A percentile compares a stretch with the other conserved stretches of the same genome.
Evolutionary conservation across 805 yeast species (phyloP).

Genomic region (Debaryomyces tyrocola): DNA sequence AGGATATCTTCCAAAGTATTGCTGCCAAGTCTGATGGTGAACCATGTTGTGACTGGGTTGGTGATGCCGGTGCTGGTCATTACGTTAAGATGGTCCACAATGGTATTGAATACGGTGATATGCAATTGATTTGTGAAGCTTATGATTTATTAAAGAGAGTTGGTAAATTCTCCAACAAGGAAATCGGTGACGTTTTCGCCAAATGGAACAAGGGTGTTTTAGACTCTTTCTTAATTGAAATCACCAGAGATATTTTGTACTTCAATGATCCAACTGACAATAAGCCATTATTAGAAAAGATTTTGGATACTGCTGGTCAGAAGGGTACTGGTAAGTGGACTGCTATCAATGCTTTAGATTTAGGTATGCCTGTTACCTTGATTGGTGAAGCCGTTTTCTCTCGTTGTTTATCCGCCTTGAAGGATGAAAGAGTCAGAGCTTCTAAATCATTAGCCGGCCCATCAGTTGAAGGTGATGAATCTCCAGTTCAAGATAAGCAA

Average conservation of each 20-base stretch:
- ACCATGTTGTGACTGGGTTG: conserved; percentile 99
- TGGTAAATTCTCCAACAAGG: conserved; percentile 86
- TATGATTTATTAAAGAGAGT: conserved; percentile 94
- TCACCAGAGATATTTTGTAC: conserved; percentile 91
- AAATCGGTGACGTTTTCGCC: conserved; percentile 88
- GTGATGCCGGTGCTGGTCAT: conserved; percentile 98
- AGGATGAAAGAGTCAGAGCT: conserved; percentile 87
- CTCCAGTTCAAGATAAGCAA: conserved; percentile 68
- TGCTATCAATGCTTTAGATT: conserved; percentile 94
- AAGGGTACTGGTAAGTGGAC: conserved; percentile 99
- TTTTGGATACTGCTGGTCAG: conserved; percentile 96
- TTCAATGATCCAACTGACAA: conserved; percentile 85
- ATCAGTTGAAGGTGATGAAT: conserved; percentile 55
- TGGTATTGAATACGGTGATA: conserved; percentile 99
- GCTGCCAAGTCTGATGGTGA: conserved; percentile 97
- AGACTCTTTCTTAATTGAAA: conserved; percentile 95
- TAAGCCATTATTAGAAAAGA: conserved; percentile 92
- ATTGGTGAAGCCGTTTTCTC: conserved; percentile 99
- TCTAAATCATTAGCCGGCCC: conserved; percentile 82
- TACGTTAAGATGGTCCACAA: conserved; percentile 99
- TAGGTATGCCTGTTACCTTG: conserved; percentile 97
- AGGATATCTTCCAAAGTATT: conserved; percentile 93
- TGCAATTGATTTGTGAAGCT: conserved; percentile 98
- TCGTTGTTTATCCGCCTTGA: conserved; percentile 91
- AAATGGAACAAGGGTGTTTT: conserved; percentile 97